A percentile compares a stretch with the other conserved stretches of the same genome.
These are phyloP conservation scores for Neurospora sp. DNA, from an alignment of 495 filamentous ascomycete genomes.

Conservation along the genomic window DNA sequence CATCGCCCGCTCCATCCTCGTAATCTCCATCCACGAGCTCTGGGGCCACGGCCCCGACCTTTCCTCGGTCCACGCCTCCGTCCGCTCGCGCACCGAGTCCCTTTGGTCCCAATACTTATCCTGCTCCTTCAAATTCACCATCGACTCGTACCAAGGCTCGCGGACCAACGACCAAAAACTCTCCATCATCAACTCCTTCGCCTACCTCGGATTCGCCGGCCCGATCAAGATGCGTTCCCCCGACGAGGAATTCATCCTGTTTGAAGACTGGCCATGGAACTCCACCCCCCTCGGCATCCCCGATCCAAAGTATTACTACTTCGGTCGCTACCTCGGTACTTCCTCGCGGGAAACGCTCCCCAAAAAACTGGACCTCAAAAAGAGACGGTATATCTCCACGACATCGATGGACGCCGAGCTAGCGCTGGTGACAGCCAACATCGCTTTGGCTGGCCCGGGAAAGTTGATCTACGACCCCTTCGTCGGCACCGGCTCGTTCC, in stretches of 20 bases:
- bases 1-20: conserved; percentile 66
- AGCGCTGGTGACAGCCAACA: conserved; percentile 83
- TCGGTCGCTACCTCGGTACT: conserved; percentile 57
- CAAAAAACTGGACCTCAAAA: conserved; percentile 78
- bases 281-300: conserved; percentile 27
- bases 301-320: conserved; percentile 52
- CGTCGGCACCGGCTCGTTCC: conserved; percentile 86
- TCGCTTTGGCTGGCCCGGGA: conserved; percentile 70
- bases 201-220: conserved; percentile 67
- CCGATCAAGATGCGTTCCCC: conserved; percentile 62
- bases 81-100: conserved; percentile 44
- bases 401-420: conserved; percentile 96
- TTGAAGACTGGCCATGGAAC: conserved; percentile 64
- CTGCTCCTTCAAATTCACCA: conserved; percentile 65
- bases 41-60: conserved; percentile 71
- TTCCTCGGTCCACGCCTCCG: conserved; percentile 53
- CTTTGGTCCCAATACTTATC: conserved; percentile 54
- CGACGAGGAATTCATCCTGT: conserved; percentile 63
- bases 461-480: conserved; percentile 90
- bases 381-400: conserved; percentile 83
- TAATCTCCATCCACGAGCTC: conserved; percentile 73
- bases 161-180: conserved; percentile 48
- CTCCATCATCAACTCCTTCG: conserved; percentile 69
- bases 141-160: conserved; percentile 69
- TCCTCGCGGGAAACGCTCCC: conserved; percentile 53